Evolutionary conservation across 768 basidiomycete genomes (phyloP).

Genomic region (Amanita pallidorosea): DNA sequence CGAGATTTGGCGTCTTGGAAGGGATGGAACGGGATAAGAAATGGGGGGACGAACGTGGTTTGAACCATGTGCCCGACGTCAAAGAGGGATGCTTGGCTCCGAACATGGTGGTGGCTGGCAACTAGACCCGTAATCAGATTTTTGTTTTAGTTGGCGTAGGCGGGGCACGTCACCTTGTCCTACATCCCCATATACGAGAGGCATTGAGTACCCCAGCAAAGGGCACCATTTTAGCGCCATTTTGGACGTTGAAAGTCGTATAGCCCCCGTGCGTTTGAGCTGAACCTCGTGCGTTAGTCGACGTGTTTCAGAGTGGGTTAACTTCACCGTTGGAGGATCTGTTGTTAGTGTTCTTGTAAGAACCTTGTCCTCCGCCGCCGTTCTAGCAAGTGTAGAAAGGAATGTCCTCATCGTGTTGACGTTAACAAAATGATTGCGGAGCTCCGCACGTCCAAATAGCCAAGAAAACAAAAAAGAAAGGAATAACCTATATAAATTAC

Average conservation of each 20-base stretch:
- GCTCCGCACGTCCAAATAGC: not conserved
- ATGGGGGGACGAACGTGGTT: constrained; percentile 43
- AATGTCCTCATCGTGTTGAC: not conserved
- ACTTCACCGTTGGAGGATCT: not conserved
- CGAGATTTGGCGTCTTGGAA: not conserved
- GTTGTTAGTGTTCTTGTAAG: not conserved
- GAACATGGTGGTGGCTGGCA: constrained; percentile 83
- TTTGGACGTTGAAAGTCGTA: constrained; percentile 82
- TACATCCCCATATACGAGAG: constrained; percentile 71
- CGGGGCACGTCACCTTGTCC: constrained; percentile 55
- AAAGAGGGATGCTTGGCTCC: constrained; percentile 76
- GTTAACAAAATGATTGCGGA: not conserved
- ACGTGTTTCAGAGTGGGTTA: not conserved
- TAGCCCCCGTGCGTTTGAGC: constrained; percentile 56
- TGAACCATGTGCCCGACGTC: constrained; percentile 99
- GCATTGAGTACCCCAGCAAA: constrained; percentile 97
- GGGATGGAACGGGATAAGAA: not conserved
- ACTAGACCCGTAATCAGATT: constrained; percentile 1
- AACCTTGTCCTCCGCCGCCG: not conserved
- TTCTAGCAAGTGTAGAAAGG: not conserved
- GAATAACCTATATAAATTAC: not conserved
- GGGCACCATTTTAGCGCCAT: constrained; percentile 89
- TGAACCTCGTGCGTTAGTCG: constrained; percentile 6
- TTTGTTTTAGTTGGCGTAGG: constrained; percentile 5
- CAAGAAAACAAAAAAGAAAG: no score